A percentile compares a stretch with the other conserved stretches of the same genome.
Conservation (phyloP, 257 asterid genomes). For the Prunella vulgaris region DNA sequence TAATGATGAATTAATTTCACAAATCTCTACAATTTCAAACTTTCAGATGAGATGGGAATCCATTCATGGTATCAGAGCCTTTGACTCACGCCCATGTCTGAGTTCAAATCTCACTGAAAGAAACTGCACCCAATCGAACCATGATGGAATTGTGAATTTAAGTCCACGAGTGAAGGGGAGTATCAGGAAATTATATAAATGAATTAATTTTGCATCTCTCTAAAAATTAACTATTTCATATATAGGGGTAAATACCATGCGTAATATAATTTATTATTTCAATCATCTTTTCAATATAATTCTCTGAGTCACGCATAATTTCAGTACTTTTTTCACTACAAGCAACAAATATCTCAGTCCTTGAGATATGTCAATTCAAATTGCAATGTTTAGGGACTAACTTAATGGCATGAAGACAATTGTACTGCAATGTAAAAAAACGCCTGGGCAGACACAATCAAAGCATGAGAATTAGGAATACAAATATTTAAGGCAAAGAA, state of each 20-base stretch:
- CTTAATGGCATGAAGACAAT: background rate
- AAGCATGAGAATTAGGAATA: background rate
- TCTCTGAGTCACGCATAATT: background rate
- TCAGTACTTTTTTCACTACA: background rate
- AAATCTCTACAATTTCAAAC: no score
- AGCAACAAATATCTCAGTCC: background rate
- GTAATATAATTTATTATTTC: background rate
- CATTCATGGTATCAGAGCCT: no score
- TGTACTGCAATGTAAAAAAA: background rate
- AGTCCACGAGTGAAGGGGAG: no score
- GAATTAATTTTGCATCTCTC: no score
- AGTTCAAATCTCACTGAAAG: no score
- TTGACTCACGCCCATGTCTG: no score
- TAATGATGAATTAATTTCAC: no score
- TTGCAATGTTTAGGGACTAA: background rate
- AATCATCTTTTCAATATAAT: background rate
- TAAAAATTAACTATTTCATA: conserved; percentile 7
- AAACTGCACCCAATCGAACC: no score
- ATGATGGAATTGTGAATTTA: no score
- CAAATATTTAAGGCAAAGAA: background rate
- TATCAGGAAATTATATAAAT: no score
- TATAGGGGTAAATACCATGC: background rate
- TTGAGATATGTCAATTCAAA: background rate
- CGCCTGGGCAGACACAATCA: background rate
- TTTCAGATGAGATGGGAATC: no score